These are phyloP conservation scores for Gossypium lobatum DNA, from an alignment of 441 rosid species.

Conservation along the genomic window DNA sequence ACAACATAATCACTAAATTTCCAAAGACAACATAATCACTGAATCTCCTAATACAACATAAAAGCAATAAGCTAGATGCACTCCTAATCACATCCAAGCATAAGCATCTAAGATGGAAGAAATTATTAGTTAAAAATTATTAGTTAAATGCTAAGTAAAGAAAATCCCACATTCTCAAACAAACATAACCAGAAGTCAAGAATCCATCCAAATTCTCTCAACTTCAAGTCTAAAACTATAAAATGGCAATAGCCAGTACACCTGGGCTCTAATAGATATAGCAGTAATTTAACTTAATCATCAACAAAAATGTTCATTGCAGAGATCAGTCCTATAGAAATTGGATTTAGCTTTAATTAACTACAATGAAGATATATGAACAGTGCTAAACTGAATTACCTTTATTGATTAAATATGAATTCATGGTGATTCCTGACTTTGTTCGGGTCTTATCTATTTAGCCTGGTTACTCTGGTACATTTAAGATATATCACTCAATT, in stretches of 20 bases:
- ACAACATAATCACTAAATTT: background rate
- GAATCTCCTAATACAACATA: background rate
- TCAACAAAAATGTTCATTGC: background rate
- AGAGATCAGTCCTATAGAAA: background rate
- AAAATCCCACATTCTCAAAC: background rate
- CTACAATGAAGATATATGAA: background rate
- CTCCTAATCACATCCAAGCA: background rate
- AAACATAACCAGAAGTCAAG: background rate
- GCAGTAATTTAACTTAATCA: slow-evolving; percentile 1
- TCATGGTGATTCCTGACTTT: too few relatives aligned
- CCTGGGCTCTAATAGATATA: background rate
- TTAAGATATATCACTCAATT: too few relatives aligned
- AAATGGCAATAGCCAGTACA: background rate
- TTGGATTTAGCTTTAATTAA: background rate
- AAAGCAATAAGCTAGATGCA: background rate
- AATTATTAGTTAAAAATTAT: too few relatives aligned
- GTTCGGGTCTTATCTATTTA: too few relatives aligned
- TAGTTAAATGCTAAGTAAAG: background rate
- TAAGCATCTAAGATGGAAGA: background rate
- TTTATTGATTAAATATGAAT: too few relatives aligned
- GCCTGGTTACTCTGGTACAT: too few relatives aligned
- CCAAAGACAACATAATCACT: background rate
- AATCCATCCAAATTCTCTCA: background rate
- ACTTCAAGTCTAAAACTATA: background rate
- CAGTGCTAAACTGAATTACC: background rate